Evolutionary conservation across 1,139 yeast genomes (phyloP).

Genomic region (Saccharomyces hybrid): DNA sequence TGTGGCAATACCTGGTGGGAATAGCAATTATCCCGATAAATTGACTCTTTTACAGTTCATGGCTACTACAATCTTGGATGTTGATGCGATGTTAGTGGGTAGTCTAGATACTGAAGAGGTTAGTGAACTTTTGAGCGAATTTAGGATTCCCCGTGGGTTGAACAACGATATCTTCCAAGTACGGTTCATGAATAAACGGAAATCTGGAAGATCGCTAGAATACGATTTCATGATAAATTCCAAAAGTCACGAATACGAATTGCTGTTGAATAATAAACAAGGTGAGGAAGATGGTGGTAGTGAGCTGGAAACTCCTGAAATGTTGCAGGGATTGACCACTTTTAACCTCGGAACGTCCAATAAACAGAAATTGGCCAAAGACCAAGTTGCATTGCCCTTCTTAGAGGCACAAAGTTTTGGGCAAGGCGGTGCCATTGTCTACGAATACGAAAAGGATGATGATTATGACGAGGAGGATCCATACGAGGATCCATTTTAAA

Average conservation of each 20-base stretch:
- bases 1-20: constrained; percentile 30
- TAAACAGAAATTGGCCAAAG: constrained; percentile 70
- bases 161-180: constrained; percentile 44
- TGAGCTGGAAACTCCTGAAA: constrained; percentile 37
- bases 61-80: constrained; percentile 63
- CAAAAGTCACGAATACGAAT: constrained; percentile 41
- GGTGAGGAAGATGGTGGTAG: constrained; percentile 19
- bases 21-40: constrained; percentile 43
- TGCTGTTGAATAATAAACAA: constrained; percentile 26
- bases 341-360: constrained; percentile 72
- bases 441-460: constrained; percentile 75
- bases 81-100: constrained; percentile 37
- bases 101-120: constrained; percentile 44
- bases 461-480: constrained; percentile 98
- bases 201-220: constrained; percentile 70
- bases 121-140: constrained; percentile 37
- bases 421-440: constrained; percentile 84
- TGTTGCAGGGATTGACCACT: constrained; percentile 71
- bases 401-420: constrained; percentile 81
- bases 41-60: constrained; percentile 49
- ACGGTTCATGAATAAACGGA: constrained; percentile 59
- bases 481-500: constrained; percentile 78
- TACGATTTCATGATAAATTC: constrained; percentile 51
- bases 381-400: constrained; percentile 81
- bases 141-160: constrained; percentile 45